Evolutionary conservation across 148 eudicot genomes (phyloP).

Genomic region (Simmondsia chinensis): DNA sequence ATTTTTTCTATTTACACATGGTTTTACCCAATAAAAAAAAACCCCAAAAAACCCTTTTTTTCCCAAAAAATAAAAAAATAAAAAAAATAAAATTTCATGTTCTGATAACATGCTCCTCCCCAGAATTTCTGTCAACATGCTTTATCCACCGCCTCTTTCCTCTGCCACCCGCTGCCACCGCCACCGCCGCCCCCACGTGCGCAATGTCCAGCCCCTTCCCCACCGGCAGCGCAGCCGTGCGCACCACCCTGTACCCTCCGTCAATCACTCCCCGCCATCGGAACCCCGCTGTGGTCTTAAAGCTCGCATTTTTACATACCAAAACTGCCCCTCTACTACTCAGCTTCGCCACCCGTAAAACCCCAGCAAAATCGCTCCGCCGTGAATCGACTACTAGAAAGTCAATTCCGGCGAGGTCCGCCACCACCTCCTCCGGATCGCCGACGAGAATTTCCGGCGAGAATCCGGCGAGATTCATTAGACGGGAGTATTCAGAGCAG

Average conservation of each 20-base stretch:
- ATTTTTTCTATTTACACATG: no score
- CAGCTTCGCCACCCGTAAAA: conserved; percentile 42
- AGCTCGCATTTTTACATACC: conserved; percentile 57
- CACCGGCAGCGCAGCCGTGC: conserved; percentile 68
- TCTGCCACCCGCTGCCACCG: background rate
- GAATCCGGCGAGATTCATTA: conserved; percentile 12
- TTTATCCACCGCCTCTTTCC: conserved; percentile 43
- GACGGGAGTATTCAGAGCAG: conserved; percentile 21
- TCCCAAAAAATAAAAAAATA: no score
- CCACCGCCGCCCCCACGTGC: conserved; percentile 49
- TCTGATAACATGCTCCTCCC: conserved; percentile 62
- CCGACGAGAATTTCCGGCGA: conserved; percentile 49
- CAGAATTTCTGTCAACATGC: conserved; percentile 43
- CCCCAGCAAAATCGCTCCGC: conserved; percentile 26
- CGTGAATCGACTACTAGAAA: conserved; percentile 58
- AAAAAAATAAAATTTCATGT: no score
- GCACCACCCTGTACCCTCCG: conserved; percentile 40
- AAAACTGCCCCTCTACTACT: conserved; percentile 75
- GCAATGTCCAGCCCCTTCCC: conserved; percentile 73
- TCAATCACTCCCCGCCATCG: conserved; percentile 52
- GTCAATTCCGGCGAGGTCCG: conserved; percentile 38
- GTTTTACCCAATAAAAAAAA: no score
- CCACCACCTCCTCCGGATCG: conserved; percentile 49
- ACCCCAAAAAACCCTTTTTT: no score
- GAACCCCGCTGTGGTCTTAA: conserved; percentile 31